Percentiles rank a stretch among this genome's conserved stretches.
phyloP scores from a whole-genome alignment of 139 green algal species.

The Edaphochlamys debaryana region DNA sequence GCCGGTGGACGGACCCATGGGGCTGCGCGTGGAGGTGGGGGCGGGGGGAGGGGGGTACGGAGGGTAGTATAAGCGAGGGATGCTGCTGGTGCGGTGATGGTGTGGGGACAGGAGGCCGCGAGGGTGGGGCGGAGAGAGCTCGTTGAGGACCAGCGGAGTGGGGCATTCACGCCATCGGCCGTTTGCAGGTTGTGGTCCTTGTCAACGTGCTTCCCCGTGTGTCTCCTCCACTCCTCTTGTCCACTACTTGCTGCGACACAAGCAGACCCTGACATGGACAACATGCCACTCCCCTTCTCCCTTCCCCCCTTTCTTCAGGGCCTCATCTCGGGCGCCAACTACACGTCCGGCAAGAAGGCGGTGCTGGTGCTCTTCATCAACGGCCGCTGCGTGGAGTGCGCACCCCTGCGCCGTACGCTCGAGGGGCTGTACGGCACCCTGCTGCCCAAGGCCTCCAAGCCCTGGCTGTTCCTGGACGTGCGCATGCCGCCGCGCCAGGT shows the following conservation, averaged over 20 bases:
- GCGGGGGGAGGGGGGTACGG: too few species aligned
- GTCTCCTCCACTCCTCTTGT: too few species aligned
- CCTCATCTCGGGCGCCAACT: conserved; percentile 77
- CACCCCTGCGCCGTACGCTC: conserved; percentile 75
- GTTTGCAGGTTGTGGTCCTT: too few species aligned
- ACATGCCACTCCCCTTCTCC: too few species aligned
- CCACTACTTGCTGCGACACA: neutral
- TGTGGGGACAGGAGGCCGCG: too few species aligned
- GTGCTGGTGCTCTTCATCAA: conserved; percentile 97
- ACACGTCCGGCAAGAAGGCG: conserved; percentile 72
- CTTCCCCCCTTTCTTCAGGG: conserved; percentile 56
- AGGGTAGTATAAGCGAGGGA: too few species aligned
- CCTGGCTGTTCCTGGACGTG: conserved; percentile 91
- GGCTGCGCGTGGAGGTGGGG: conserved; percentile 34
- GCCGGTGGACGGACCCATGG: conserved; percentile 25
- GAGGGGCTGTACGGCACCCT: conserved; percentile 79
- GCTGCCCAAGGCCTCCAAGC: conserved; percentile 71
- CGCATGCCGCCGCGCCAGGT: conserved; percentile 86
- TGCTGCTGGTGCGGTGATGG: too few species aligned
- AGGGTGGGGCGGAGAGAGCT: too few species aligned
- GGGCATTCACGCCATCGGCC: too few species aligned
- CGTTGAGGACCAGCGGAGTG: too few species aligned
- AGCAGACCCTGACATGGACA: too few species aligned
- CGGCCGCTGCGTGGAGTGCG: conserved; percentile 87
- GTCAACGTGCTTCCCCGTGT: too few species aligned